Evolutionary conservation across 1,139 yeast species (phyloP).

Genomic region (Tardiomyces depauwii): DNA sequence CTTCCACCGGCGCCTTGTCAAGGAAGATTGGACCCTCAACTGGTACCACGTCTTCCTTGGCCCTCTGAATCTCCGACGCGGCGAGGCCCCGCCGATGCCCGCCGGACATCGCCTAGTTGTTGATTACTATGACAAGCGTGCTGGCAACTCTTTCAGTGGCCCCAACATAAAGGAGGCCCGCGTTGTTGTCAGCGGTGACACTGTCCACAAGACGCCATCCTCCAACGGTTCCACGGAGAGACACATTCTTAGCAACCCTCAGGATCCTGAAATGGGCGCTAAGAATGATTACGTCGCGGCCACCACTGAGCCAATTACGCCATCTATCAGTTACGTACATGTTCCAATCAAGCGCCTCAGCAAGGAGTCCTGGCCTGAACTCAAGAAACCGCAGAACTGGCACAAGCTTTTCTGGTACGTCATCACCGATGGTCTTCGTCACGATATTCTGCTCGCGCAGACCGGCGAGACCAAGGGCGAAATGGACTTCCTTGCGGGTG

Average conservation of each 20-base stretch:
- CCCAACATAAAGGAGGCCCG: constrained; percentile 32
- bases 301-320: neutral
- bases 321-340: neutral
- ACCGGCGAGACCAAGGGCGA: constrained; percentile 22
- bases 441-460: constrained; percentile 50
- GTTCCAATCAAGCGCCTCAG: constrained; percentile 4
- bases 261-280: neutral
- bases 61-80: constrained; percentile 41
- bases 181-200: neutral
- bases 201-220: constrained; percentile 13
- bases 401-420: constrained; percentile 39
- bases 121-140: constrained; percentile 40
- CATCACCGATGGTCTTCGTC: constrained; percentile 49
- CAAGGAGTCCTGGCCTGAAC: constrained; percentile 3
- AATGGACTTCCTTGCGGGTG: constrained; percentile 13
- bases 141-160: constrained; percentile 24
- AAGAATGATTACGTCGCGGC: neutral
- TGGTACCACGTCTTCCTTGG: constrained; percentile 50
- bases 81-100: constrained; percentile 57
- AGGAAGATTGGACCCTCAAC: constrained; percentile 57
- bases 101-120: constrained; percentile 40
- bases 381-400: constrained; percentile 39
- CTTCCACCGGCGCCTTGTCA: constrained; percentile 47
- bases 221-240: constrained; percentile 5
- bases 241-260: neutral